A percentile compares a stretch with the other conserved stretches of the same genome.
These are phyloP conservation scores for Ceratobasidium papillatum DNA, from an alignment of 1,284 basidiomycete genomes.

Conservation along the genomic window DNA sequence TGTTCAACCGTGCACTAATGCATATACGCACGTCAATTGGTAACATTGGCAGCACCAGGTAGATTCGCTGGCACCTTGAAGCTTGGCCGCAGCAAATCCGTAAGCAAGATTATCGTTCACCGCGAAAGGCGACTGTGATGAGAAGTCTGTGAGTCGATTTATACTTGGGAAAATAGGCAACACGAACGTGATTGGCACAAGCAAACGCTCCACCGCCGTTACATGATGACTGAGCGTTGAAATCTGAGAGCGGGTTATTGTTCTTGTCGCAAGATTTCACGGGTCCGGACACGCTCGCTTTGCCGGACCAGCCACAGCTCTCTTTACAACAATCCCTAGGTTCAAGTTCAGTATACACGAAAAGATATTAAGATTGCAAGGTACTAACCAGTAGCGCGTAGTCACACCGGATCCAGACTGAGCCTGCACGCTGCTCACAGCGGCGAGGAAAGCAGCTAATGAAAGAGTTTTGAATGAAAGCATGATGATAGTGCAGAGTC, in stretches of 20 bases:
- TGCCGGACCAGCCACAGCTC: constrained; percentile 45
- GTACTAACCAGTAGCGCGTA: constrained; percentile 44
- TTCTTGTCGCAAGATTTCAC: constrained; percentile 44
- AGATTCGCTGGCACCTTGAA: constrained; percentile 41
- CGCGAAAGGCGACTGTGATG: constrained; percentile 42
- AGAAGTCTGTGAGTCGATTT: no score
- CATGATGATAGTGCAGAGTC: not conserved
- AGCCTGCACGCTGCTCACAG: constrained; percentile 24
- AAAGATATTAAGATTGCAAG: not conserved
- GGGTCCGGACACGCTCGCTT: constrained; percentile 42
- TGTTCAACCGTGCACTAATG: not conserved
- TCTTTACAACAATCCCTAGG: constrained; percentile 45
- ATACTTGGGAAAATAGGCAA: not conserved
- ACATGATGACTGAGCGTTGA: constrained; percentile 43
- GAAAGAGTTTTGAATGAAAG: constrained; percentile 21
- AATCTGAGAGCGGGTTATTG: constrained; percentile 42
- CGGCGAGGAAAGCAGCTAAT: not conserved
- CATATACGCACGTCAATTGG: constrained; percentile 43
- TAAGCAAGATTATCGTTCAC: constrained; percentile 43
- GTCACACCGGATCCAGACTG: constrained; percentile 44
- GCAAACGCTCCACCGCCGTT: constrained; percentile 43
- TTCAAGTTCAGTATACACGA: not conserved
- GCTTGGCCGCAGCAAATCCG: constrained; percentile 44
- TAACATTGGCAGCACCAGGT: constrained; percentile 46
- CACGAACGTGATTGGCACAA: constrained; percentile 42